These are phyloP conservation scores for Lunularia cruciata DNA, from an alignment of 225 moss, liverwort and hornwort species.

Conservation along the genomic window DNA sequence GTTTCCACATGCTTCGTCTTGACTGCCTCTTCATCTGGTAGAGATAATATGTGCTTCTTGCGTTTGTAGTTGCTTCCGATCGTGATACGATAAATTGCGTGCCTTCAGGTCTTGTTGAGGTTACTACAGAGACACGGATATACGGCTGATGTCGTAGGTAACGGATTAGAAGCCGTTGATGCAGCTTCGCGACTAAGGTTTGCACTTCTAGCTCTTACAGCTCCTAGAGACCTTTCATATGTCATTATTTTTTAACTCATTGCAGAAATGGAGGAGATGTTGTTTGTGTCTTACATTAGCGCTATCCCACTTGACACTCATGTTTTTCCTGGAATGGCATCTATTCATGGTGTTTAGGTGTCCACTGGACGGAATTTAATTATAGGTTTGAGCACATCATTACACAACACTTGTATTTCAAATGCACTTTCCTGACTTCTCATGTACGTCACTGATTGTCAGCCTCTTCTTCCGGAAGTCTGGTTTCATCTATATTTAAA, in stretches of 20 bases:
- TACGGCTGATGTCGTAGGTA: conserved; percentile 35
- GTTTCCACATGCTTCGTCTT: not conserved
- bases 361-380: too few species aligned
- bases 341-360: too few species aligned
- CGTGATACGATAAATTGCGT: not conserved
- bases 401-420: too few species aligned
- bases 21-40: not conserved
- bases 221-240: too few species aligned
- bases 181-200: conserved; percentile 33
- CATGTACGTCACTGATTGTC: too few species aligned
- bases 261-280: not conserved
- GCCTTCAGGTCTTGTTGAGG: conserved; percentile 35
- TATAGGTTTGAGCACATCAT: too few species aligned
- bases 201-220: not conserved
- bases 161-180: conserved; percentile 39
- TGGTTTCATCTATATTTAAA: too few species aligned
- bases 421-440: too few species aligned
- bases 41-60: not conserved
- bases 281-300: not conserved
- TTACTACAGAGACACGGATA: conserved; percentile 36
- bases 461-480: too few species aligned
- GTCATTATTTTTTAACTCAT: not conserved
- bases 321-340: too few species aligned
- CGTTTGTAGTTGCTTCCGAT: not conserved
- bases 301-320: not conserved